Evolutionary conservation across 75 land plant genomes (phyloP), one percentile per base, ranked within the genome.

Genomic region (Ceratopteris richardii): DNA sequence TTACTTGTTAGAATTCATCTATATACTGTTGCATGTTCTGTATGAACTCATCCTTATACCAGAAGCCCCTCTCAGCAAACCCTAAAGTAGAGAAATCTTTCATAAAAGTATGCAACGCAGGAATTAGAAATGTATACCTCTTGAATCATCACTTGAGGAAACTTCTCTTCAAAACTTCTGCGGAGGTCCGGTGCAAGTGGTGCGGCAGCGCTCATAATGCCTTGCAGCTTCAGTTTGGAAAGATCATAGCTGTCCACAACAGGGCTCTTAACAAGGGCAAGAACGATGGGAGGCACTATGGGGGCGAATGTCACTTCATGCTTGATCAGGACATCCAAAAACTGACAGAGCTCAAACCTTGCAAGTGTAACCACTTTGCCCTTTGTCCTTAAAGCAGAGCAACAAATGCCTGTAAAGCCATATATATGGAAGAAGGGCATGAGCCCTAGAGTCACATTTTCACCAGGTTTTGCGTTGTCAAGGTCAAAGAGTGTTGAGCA

Each of bases 361-460:
- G 41, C 50, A 84, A 92, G 84, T 54, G 68, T 85, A 26, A 91
- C 88, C 10, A 88, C 82, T 67, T 73, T 88, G 19, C 98, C 98
- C 29, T 76, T 86, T 69, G 76, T 77, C 63, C 85, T 54, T 26
- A 90, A 67, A 12, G 96, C 76, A 41, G 99, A 72, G 44, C 99
- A 95, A 46, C 91, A 78, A 1, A 95, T 90, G 24, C 99, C 97
- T 44, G 76, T 66, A 43, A 82, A 77, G 29, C 99, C 99, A 51
- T 95, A 95, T 22, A 90, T 95, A 62, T 95, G 99, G 63, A 95
- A 95, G 75, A 95, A 95, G 0, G 97, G 99, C 67, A 95, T 95
- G 20, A 95, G 79, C 21, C 99, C 99, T 27, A 90, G 72, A 0
- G 76, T 77, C 2, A 83, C 82, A 29, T 71, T 66, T 10, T 72